Evolutionary conservation across 148 eudicot genomes (phyloP).

Genomic region (Cornus florida): DNA sequence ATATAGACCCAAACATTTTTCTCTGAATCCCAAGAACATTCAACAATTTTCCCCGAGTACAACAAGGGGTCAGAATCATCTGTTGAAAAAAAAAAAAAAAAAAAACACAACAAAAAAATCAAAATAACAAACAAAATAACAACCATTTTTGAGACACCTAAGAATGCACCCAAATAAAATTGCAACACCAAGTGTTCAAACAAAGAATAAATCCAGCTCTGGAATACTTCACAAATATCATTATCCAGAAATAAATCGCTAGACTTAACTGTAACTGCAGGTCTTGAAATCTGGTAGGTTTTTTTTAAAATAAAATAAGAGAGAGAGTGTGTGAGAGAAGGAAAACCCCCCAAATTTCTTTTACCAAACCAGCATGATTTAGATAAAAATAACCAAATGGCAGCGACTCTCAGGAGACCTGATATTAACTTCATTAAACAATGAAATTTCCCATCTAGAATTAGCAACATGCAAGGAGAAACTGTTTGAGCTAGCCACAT

Average conservation of each 20-base stretch:
- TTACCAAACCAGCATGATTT: neutral
- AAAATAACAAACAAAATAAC: neutral
- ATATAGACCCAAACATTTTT: slow-evolving; percentile 69
- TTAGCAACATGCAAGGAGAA: neutral
- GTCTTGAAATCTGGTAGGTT: too few species aligned
- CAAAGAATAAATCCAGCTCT: neutral
- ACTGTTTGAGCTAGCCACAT: neutral
- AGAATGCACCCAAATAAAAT: neutral
- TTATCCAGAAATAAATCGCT: too few species aligned
- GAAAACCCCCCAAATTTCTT: neutral
- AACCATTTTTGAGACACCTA: neutral
- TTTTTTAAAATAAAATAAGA: too few species aligned
- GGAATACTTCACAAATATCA: too few species aligned
- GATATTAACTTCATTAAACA: neutral
- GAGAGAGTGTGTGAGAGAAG: too few species aligned
- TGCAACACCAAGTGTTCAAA: neutral
- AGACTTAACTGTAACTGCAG: too few species aligned
- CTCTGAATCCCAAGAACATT: slow-evolving; percentile 73
- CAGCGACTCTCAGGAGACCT: neutral
- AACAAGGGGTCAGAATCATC: slow-evolving; percentile 66
- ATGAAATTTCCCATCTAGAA: neutral
- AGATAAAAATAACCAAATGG: neutral
- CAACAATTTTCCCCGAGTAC: slow-evolving; percentile 76
- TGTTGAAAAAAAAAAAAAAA: slow-evolving; percentile 18
- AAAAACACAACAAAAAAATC: too few species aligned